Base-by-base conservation (phyloP, 2,329 filamentous ascomycete genomes). In the Paraphoma sp. region DNA sequence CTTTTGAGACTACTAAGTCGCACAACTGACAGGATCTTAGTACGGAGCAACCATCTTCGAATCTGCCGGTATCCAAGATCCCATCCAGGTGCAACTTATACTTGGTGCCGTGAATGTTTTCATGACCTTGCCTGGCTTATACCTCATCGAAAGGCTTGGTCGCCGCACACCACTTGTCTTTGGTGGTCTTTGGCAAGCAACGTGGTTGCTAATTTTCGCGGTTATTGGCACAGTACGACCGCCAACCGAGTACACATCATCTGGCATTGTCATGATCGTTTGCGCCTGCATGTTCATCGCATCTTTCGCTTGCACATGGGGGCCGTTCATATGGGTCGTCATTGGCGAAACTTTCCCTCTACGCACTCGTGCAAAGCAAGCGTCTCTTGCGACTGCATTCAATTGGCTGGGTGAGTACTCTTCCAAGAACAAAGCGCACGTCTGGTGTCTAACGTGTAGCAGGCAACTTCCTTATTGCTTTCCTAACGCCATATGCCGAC, bases 241-340 rank as follows among this genome's bases (percentile, higher is more conserved):
- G 5, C 71, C 71, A 1, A 70, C 62, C 4, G 67, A 75, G n/a
- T 48, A 73, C 53, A 46, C 75, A 9, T 73, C 78, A 0, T 81
- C 86, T 11, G 89, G 89, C 10, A 85, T 86, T 6, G 83, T 88
- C 57, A 88, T 92, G 84, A 90, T 92, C 63, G 86, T 89, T 9
- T 86, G 89, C 51, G 87, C 89, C 2, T 90, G 87, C 75, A 85
- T 92, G 80, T 92, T 91, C 76, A 92, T 92, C 53, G 84, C 86
- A 47, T 88, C 85, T 1, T 93, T 91, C 64, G 89, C 89, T 28
- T 79, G 80, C 44, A 90, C 87, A 2, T 91, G 70, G 70, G 89
- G 88, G 11, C 88, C 88, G 0, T 81, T 82, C 65, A 70, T 81
- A 8, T 83, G 81, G 81, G 74, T 80, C 1, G 79, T 83, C 31